Conservation (phyloP, 192 early-diverging fungal species). For the Backusella macrospora region DNA sequence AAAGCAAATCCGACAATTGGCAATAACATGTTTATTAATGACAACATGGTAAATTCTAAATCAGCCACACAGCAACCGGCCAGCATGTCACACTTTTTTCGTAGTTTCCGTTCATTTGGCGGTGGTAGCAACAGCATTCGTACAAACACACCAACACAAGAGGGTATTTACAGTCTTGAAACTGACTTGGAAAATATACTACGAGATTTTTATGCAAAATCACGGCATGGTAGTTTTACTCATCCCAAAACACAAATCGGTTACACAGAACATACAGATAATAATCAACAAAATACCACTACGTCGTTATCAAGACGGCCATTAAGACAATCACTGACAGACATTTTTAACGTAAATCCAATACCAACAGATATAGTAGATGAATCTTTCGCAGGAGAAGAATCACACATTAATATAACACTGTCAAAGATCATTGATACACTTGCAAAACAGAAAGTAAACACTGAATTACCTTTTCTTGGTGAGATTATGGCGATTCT, state of each 20-base stretch:
- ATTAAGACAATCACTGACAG: background rate
- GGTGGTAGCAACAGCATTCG: slow-evolving; percentile 11
- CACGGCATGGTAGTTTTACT: slow-evolving; percentile 20
- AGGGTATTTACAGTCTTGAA: slow-evolving; percentile 35
- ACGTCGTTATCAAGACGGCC: background rate
- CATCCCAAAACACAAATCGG: background rate
- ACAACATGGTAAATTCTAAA: background rate
- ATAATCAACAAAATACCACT: background rate
- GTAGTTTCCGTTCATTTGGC: background rate
- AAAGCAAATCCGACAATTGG: background rate
- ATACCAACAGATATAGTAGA: background rate
- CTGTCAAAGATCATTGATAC: slow-evolving; percentile 14
- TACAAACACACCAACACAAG: slow-evolving; percentile 31
- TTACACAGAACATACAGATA: background rate
- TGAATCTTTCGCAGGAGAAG: background rate
- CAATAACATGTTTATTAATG: background rate
- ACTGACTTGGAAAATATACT: slow-evolving; percentile 29
- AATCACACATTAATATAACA: background rate
- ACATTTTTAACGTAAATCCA: background rate
- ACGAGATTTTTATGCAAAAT: background rate
- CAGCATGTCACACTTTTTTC: slow-evolving; percentile 15
- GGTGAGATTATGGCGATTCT: slow-evolving; percentile 33
- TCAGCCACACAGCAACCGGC: slow-evolving; percentile 10
- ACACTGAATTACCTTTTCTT: slow-evolving; percentile 27
- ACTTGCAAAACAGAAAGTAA: slow-evolving; percentile 15